phyloP scores from a whole-genome alignment of 108 stramenopile species.

The Fragilaria crotonensis region DNA sequence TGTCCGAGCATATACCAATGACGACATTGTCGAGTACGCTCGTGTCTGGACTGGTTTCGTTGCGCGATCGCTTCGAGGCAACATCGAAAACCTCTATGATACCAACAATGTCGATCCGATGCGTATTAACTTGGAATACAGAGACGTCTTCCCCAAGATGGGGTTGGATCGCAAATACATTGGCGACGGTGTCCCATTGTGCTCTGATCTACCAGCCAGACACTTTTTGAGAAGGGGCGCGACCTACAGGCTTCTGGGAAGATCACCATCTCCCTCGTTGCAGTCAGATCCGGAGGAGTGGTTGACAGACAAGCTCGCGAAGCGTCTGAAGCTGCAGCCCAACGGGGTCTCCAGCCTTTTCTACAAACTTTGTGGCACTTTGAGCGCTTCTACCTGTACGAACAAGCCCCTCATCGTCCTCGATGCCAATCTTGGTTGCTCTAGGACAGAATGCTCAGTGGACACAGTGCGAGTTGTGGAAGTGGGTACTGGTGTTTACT shows the following conservation, averaged over 20 bases:
- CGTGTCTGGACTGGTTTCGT: slow-evolving; percentile 44
- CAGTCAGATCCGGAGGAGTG: too few relatives aligned
- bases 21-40: slow-evolving; percentile 40
- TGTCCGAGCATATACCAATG: slow-evolving; percentile 29
- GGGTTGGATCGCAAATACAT: slow-evolving; percentile 41
- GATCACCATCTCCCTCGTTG: background rate
- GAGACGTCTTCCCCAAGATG: slow-evolving; percentile 1
- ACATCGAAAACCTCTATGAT: slow-evolving; percentile 21
- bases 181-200: slow-evolving; percentile 61
- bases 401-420: too few relatives aligned
- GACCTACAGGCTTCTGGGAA: slow-evolving; percentile 42
- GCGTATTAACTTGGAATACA: slow-evolving; percentile 19
- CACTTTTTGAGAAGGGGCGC: slow-evolving; percentile 53
- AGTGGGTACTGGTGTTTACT: too few relatives aligned
- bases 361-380: too few relatives aligned
- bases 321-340: too few relatives aligned
- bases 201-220: slow-evolving; percentile 38
- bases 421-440: too few relatives aligned
- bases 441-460: too few relatives aligned
- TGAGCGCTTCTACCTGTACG: too few relatives aligned
- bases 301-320: too few relatives aligned
- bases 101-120: slow-evolving; percentile 48
- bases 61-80: slow-evolving; percentile 13
- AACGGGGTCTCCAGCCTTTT: too few relatives aligned
- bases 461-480: too few relatives aligned